A percentile compares a stretch with the other conserved stretches of the same genome.
Evolutionary conservation across 2,329 filamentous ascomycete species (phyloP).

Genomic region (Colletotrichum sidae): DNA sequence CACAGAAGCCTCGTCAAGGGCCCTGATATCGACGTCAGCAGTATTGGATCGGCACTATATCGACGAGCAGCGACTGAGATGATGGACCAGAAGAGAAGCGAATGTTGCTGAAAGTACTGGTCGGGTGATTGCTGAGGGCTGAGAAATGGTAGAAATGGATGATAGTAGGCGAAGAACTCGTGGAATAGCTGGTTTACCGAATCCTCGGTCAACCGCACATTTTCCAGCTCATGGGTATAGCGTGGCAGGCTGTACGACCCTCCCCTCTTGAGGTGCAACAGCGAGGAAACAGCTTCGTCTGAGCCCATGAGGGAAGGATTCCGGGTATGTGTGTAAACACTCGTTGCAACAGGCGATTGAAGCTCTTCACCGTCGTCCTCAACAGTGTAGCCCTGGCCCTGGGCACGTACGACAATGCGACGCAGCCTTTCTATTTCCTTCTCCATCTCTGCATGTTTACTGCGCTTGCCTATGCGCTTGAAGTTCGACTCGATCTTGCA

Average conservation of each 20-base stretch:
- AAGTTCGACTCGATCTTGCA: conserved; percentile 92
- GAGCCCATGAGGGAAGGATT: conserved; percentile 75
- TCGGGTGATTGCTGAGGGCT: conserved; percentile 75
- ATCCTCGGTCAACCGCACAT: conserved; percentile 73
- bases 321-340: conserved; percentile 68
- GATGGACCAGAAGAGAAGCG: conserved; percentile 88
- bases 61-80: conserved; percentile 80
- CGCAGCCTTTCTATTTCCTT: conserved; percentile 80
- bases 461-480: conserved; percentile 85
- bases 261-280: conserved; percentile 74
- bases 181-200: conserved; percentile 74
- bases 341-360: conserved; percentile 69
- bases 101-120: conserved; percentile 80
- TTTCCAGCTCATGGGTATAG: conserved; percentile 71
- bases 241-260: conserved; percentile 71
- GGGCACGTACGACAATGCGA: conserved; percentile 70
- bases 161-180: conserved; percentile 81
- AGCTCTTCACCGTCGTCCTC: conserved; percentile 68
- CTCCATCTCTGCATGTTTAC: conserved; percentile 88
- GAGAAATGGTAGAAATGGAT: conserved; percentile 82
- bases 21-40: conserved; percentile 76
- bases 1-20: conserved; percentile 79
- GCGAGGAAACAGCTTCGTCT: conserved; percentile 75
- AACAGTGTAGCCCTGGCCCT: conserved; percentile 66
- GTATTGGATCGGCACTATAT: conserved; percentile 70